Evolutionary conservation across 257 asterid species (phyloP).

Genomic region (Solanum stenotomum): DNA sequence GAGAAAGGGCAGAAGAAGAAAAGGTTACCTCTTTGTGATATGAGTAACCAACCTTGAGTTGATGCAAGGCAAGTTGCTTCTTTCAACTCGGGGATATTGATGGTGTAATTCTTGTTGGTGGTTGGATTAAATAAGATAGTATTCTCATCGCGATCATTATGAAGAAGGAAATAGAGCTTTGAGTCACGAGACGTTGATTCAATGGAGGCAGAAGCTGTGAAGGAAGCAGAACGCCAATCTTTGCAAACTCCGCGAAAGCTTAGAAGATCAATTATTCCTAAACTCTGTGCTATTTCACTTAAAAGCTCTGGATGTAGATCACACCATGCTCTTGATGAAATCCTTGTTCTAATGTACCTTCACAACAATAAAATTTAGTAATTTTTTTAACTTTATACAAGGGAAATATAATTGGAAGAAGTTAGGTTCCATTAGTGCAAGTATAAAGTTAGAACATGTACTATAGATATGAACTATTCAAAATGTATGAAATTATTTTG

Average conservation of each 20-base stretch:
- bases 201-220: constrained; percentile 1
- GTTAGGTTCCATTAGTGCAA: not conserved
- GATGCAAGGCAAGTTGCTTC: constrained; percentile 20
- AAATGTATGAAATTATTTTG: no score
- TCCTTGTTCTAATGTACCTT: not conserved
- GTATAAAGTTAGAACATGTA: no score
- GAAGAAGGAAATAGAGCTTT: constrained; percentile 3
- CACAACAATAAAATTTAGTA: not conserved
- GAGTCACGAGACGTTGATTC: not conserved
- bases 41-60: constrained; percentile 18
- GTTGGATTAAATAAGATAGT: not conserved
- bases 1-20: constrained; percentile 34
- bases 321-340: constrained; percentile 6
- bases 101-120: not conserved
- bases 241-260: constrained; percentile 19
- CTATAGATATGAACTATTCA: no score
- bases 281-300: not conserved
- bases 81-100: constrained; percentile 18
- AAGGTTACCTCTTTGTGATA: constrained; percentile 5
- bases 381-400: no score
- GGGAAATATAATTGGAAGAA: not conserved
- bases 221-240: constrained; percentile 16
- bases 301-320: constrained; percentile 22
- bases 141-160: not conserved
- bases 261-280: constrained; percentile 11